A percentile compares a stretch with the other conserved stretches of the same genome.
These are phyloP conservation scores for Rubus idaeus DNA, from an alignment of 306 rosid species.

Conservation along the genomic window DNA sequence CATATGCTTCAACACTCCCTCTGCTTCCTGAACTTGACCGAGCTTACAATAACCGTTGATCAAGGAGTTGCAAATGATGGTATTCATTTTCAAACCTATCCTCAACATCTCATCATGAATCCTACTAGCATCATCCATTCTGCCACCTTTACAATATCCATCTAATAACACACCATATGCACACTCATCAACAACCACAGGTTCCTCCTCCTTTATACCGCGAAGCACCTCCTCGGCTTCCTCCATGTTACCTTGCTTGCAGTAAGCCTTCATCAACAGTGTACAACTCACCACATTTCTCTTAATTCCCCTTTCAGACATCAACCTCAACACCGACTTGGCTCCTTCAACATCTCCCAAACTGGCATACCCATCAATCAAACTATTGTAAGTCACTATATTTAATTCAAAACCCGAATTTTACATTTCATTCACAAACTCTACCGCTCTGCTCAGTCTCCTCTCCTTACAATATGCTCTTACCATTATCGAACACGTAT, in stretches of 20 bases:
- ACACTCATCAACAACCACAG: conserved; percentile 51
- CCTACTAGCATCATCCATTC: conserved; percentile 72
- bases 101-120: conserved; percentile 58
- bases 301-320: conserved; percentile 49
- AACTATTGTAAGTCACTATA: conserved; percentile 63
- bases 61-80: conserved; percentile 68
- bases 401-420: conserved; percentile 53
- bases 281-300: conserved; percentile 63
- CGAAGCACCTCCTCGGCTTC: conserved; percentile 68
- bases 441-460: conserved; percentile 40
- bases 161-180: conserved; percentile 65
- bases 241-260: conserved; percentile 49
- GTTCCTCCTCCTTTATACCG: conserved; percentile 44
- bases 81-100: conserved; percentile 58
- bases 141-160: conserved; percentile 66
- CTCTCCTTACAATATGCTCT: conserved; percentile 64
- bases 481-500: conserved; percentile 59
- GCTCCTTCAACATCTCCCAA: conserved; percentile 57
- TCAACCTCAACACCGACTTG: conserved; percentile 46
- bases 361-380: conserved; percentile 62
- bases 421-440: conserved; percentile 59
- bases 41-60: conserved; percentile 71
- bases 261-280: conserved; percentile 59
- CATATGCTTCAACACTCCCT: conserved; percentile 46
- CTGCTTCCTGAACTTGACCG: conserved; percentile 46